phyloP scores from a whole-genome alignment of 495 filamentous ascomycete species.

The Entonaema liquescens region DNA sequence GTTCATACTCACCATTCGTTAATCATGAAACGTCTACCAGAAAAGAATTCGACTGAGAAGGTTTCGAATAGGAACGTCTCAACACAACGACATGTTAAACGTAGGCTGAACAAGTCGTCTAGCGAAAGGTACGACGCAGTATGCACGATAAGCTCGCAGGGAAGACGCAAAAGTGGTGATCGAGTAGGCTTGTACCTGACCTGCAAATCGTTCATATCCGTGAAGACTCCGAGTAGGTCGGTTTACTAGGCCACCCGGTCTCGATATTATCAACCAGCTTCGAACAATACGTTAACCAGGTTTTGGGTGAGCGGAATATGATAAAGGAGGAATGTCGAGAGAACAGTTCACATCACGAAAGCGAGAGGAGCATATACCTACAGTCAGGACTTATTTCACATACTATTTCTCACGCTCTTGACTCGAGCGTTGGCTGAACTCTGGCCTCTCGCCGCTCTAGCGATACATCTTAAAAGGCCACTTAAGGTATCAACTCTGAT shows the following conservation, averaged over 20 bases:
- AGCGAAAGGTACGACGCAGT: constrained; percentile 29
- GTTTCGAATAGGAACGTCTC: constrained; percentile 48
- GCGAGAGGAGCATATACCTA: background rate
- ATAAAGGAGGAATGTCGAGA: background rate
- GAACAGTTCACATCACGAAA: background rate
- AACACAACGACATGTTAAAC: constrained; percentile 49
- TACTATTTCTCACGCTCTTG: constrained; percentile 5
- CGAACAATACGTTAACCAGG: background rate
- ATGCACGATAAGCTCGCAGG: constrained; percentile 39
- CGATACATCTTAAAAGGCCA: constrained; percentile 22
- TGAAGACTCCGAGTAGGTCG: constrained; percentile 13
- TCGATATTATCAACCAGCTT: background rate
- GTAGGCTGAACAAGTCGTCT: constrained; percentile 43
- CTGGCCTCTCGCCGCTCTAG: background rate
- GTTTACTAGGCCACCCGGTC: background rate
- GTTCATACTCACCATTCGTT: constrained; percentile 42
- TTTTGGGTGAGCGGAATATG: background rate
- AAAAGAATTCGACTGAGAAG: constrained; percentile 56
- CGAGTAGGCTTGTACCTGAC: constrained; percentile 13
- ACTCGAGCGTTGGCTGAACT: constrained; percentile 18
- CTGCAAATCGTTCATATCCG: constrained; percentile 23
- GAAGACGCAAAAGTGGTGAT: constrained; percentile 40
- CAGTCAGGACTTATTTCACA: background rate
- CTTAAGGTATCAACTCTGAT: constrained; percentile 20
- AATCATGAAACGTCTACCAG: constrained; percentile 55